These are phyloP conservation scores for Corniculantispora saksenae DNA, from an alignment of 2,329 filamentous ascomycete genomes.

Conservation along the genomic window DNA sequence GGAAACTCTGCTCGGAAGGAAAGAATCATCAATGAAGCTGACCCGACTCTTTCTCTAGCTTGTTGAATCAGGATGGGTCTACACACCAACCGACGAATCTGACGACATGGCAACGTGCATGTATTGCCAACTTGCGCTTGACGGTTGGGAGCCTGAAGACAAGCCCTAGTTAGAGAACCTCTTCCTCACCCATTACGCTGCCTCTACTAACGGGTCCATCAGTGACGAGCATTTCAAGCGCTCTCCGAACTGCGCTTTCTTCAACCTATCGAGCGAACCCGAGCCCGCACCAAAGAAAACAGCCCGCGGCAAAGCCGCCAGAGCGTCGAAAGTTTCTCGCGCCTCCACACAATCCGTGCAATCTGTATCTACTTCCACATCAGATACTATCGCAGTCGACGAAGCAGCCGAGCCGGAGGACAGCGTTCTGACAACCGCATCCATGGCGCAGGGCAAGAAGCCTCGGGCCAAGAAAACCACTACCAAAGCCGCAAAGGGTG, in stretches of 20 bases:
- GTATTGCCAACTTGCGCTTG: constrained; percentile 86
- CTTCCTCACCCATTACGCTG: constrained; percentile 9
- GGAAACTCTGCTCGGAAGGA: constrained; percentile 20
- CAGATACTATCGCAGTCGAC: constrained; percentile 53
- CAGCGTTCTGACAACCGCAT: constrained; percentile 60
- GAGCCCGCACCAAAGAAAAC: constrained; percentile 57
- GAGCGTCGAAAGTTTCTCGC: constrained; percentile 70
- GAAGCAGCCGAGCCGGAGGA: constrained; percentile 55
- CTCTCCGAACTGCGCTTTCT: constrained; percentile 80
- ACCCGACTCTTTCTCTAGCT: constrained; percentile 54
- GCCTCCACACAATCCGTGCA: constrained; percentile 62
- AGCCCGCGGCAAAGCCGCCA: constrained; percentile 52
- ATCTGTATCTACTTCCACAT: constrained; percentile 52
- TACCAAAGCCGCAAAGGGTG: constrained; percentile 49
- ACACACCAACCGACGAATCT: constrained; percentile 78
- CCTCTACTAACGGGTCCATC: constrained; percentile 27
- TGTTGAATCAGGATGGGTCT: constrained; percentile 91
- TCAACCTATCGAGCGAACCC: constrained; percentile 64
- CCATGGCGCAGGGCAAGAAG: constrained; percentile 52
- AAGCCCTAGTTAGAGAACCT: constrained; percentile 70
- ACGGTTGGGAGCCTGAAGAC: constrained; percentile 93
- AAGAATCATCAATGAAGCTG: constrained; percentile 9
- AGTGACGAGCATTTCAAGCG: constrained; percentile 86
- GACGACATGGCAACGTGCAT: constrained; percentile 89
- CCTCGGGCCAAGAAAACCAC: constrained; percentile 52